phyloP scores from a whole-genome alignment of 1,139 yeast genomes.

The Sugiyamaella xylanicola region DNA sequence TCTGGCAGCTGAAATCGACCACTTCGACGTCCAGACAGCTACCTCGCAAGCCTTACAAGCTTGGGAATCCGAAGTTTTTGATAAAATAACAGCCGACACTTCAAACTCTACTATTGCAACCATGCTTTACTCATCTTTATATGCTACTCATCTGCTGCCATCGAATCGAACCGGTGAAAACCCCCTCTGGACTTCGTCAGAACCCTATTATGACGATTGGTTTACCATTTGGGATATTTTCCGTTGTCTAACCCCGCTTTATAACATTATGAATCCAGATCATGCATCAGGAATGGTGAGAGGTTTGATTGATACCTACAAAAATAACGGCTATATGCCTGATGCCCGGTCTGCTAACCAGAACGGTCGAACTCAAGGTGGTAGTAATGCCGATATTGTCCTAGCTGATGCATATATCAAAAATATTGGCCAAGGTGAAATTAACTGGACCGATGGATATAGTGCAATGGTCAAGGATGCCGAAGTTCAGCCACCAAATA shows the following conservation, averaged over 20 bases:
- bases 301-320: conserved; percentile 42
- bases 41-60: conserved; percentile 34
- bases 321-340: conserved; percentile 46
- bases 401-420: conserved; percentile 48
- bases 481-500: conserved; percentile 36
- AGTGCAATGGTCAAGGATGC: conserved; percentile 47
- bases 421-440: conserved; percentile 33
- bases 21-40: conserved; percentile 35
- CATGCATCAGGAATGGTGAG: conserved; percentile 44
- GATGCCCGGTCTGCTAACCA: conserved; percentile 48
- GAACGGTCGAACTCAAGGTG: conserved; percentile 49
- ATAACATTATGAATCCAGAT: conserved; percentile 41
- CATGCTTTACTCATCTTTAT: conserved; percentile 42
- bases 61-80: conserved; percentile 39
- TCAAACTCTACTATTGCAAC: conserved; percentile 34
- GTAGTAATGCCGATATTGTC: conserved; percentile 47
- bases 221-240: conserved; percentile 50
- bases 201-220: conserved; percentile 47
- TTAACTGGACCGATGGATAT: conserved; percentile 44
- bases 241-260: conserved; percentile 44
- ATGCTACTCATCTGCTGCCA: conserved; percentile 46
- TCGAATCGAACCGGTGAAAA: conserved; percentile 47
- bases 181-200: conserved; percentile 38
- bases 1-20: conserved; percentile 32
- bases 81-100: conserved; percentile 14